These are phyloP conservation scores for Penicillium canariense DNA, from an alignment of 495 filamentous ascomycete species.

Conservation along the genomic window DNA sequence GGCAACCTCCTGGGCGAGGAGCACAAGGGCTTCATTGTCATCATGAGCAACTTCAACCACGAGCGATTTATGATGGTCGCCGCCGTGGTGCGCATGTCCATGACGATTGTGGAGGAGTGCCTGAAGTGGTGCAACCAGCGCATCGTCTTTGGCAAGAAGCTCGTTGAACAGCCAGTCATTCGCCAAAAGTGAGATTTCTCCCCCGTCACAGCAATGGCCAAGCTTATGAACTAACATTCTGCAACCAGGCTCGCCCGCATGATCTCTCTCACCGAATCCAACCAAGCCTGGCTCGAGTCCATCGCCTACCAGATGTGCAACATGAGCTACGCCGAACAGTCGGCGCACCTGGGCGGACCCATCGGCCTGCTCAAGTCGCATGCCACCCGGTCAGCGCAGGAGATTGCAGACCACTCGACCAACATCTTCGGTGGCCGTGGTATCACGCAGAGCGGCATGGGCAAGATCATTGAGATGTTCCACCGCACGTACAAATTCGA, in stretches of 20 bases:
- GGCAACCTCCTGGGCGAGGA: slow-evolving; percentile 79
- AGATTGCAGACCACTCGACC: slow-evolving; percentile 77
- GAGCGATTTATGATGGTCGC: slow-evolving; percentile 71
- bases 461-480: slow-evolving; percentile 76
- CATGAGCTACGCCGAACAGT: slow-evolving; percentile 77
- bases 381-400: slow-evolving; percentile 70
- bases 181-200: slow-evolving; percentile 62
- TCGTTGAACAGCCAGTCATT: slow-evolving; percentile 84
- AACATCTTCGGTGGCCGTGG: slow-evolving; percentile 87
- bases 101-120: slow-evolving; percentile 76
- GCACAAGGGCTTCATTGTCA: slow-evolving; percentile 85
- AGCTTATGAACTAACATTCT: slow-evolving; percentile 3
- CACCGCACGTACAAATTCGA: slow-evolving; percentile 87
- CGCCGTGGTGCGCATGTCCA: slow-evolving; percentile 61
- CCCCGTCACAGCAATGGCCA: neutral
- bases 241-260: slow-evolving; percentile 67
- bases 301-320: slow-evolving; percentile 86
- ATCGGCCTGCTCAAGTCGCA: slow-evolving; percentile 83
- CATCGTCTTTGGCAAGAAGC: slow-evolving; percentile 77
- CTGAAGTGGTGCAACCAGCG: slow-evolving; percentile 89
- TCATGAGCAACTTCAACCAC: slow-evolving; percentile 86
- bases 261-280: slow-evolving; percentile 77
- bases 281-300: slow-evolving; percentile 82
- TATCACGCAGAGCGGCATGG: slow-evolving; percentile 81
- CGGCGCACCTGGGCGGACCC: slow-evolving; percentile 72